Evolutionary conservation across 495 filamentous ascomycete species (phyloP).

Genomic region (Niebla homalea): DNA sequence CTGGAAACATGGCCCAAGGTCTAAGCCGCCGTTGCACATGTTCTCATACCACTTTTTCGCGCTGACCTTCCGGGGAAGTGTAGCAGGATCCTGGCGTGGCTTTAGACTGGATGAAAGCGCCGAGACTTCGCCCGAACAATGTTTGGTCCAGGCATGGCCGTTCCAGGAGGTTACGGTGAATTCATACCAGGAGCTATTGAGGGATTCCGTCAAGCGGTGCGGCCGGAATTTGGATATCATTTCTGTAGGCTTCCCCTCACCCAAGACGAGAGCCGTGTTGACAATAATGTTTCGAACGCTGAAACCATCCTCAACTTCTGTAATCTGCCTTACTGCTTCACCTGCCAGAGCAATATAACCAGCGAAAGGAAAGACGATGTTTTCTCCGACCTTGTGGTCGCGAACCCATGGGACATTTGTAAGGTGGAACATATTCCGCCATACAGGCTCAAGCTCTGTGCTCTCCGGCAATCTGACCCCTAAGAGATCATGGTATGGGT

Average conservation of each 20-base stretch:
- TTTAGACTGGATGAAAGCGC: neutral
- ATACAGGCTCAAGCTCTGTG: slow-evolving; percentile 31
- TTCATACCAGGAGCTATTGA: slow-evolving; percentile 29
- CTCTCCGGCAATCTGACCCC: slow-evolving; percentile 29
- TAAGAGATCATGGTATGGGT: slow-evolving; percentile 33
- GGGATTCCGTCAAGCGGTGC: slow-evolving; percentile 20
- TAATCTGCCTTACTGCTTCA: slow-evolving; percentile 11
- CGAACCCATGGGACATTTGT: slow-evolving; percentile 34
- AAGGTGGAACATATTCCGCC: slow-evolving; percentile 34
- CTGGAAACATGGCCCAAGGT: slow-evolving; percentile 27
- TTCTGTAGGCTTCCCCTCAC: slow-evolving; percentile 26
- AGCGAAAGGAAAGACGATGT: slow-evolving; percentile 32
- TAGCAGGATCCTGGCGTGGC: neutral
- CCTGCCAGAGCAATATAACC: slow-evolving; percentile 19
- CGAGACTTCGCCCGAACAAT: slow-evolving; percentile 29
- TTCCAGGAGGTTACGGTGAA: slow-evolving; percentile 31
- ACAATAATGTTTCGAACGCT: slow-evolving; percentile 32
- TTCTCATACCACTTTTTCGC: slow-evolving; percentile 24
- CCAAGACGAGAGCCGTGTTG: slow-evolving; percentile 31
- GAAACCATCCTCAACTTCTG: slow-evolving; percentile 20
- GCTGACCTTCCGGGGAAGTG: slow-evolving; percentile 5
- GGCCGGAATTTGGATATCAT: slow-evolving; percentile 29
- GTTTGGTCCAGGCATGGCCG: slow-evolving; percentile 26
- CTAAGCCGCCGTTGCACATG: slow-evolving; percentile 25
- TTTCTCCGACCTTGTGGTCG: slow-evolving; percentile 29